Evolutionary conservation across 148 eudicot genomes (phyloP).

Genomic region (Salicornia ramosissima): DNA sequence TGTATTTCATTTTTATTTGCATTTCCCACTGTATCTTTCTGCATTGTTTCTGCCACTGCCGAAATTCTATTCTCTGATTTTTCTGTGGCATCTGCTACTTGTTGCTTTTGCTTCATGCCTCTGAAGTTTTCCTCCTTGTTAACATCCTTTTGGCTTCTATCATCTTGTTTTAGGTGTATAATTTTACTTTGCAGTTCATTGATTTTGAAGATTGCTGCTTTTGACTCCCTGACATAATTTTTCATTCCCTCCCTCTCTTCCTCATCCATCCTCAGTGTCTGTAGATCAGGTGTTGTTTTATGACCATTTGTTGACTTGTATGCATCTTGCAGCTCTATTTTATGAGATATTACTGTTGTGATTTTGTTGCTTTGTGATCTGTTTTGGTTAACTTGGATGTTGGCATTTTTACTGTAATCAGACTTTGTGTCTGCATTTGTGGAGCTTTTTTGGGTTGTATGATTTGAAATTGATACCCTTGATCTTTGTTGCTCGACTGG

Average conservation of each 20-base stretch:
- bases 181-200: conserved; percentile 30
- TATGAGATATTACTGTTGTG: conserved; percentile 17
- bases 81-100: conserved; percentile 18
- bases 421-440: conserved; percentile 22
- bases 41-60: conserved; percentile 20
- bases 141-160: conserved; percentile 15
- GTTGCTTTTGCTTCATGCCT: conserved; percentile 25
- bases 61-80: conserved; percentile 23
- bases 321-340: conserved; percentile 17
- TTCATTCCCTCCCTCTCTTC: conserved; percentile 22
- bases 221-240: conserved; percentile 23
- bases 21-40: conserved; percentile 5
- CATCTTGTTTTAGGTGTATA: conserved; percentile 20
- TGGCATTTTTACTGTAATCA: conserved; percentile 15
- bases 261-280: conserved; percentile 26
- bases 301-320: conserved; percentile 6
- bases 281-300: conserved; percentile 9
- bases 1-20: conserved; percentile 22
- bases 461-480: conserved; percentile 24
- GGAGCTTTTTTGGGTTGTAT: conserved; percentile 18
- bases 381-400: conserved; percentile 18
- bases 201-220: conserved; percentile 19
- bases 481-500: conserved; percentile 28
- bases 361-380: conserved; percentile 27
- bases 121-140: conserved; percentile 16